Conservation (phyloP, 257 asterid genomes). For the Solanum stenotomum region DNA sequence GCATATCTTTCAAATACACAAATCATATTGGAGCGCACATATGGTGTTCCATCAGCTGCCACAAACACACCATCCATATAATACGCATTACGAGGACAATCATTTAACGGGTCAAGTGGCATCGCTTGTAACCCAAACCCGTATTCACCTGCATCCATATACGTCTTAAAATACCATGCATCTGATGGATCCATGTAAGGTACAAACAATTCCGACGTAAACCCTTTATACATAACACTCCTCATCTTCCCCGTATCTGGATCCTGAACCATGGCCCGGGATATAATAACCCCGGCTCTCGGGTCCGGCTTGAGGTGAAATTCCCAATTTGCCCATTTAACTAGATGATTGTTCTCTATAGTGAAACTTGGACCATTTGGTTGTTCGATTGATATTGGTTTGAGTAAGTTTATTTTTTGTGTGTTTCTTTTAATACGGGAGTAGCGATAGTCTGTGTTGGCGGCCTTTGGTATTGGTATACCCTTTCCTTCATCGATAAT, state of each 20-base stretch:
- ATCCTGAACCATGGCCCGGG: constrained; percentile 55
- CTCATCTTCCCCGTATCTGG: constrained; percentile 54
- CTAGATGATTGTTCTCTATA: constrained; percentile 48
- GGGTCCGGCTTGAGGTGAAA: constrained; percentile 90
- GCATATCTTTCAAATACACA: constrained; percentile 84
- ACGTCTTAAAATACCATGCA: constrained; percentile 95
- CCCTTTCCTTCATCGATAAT: constrained; percentile 49
- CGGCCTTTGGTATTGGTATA: constrained; percentile 79
- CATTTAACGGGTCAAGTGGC: constrained; percentile 87
- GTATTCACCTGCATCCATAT: constrained; percentile 97
- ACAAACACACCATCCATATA: constrained; percentile 90
- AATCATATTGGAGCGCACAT: constrained; percentile 66
- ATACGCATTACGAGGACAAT: constrained; percentile 83
- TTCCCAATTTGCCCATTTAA: constrained; percentile 98
- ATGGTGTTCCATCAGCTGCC: constrained; percentile 90
- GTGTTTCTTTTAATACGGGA: constrained; percentile 42
- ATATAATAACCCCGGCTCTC: constrained; percentile 73
- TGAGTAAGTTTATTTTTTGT: constrained; percentile 33
- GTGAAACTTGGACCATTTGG: constrained; percentile 93
- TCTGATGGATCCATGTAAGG: constrained; percentile 96
- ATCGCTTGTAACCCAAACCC: constrained; percentile 94
- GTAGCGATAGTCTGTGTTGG: constrained; percentile 76
- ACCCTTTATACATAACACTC: constrained; percentile 82
- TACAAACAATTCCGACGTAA: constrained; percentile 71
- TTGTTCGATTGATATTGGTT: constrained; percentile 92